Evolutionary conservation across 768 basidiomycete species (phyloP).

Genomic region (Naganishia antarctica): DNA sequence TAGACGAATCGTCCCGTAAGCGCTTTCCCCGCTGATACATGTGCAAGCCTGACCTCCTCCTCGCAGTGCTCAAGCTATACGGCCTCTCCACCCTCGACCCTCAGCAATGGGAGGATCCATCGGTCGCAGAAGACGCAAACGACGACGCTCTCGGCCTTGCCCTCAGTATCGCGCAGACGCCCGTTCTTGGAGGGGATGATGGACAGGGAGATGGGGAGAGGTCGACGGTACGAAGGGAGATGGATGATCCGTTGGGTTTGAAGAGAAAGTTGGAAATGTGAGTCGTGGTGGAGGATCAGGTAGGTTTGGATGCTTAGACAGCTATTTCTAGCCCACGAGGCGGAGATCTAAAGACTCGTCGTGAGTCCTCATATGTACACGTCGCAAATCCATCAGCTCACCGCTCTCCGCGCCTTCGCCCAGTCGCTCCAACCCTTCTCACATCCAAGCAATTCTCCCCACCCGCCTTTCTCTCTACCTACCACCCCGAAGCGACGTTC

Average conservation of each 20-base stretch:
- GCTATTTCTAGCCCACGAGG: constrained; percentile 56
- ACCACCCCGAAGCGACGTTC: constrained; percentile 92
- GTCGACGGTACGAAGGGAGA: constrained; percentile 27
- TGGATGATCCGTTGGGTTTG: constrained; percentile 60
- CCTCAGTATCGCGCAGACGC: constrained; percentile 45
- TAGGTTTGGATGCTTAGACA: constrained; percentile 22
- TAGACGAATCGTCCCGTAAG: constrained; percentile 64
- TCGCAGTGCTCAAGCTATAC: constrained; percentile 73
- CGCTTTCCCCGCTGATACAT: background rate
- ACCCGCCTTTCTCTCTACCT: constrained; percentile 80
- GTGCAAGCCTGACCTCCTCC: background rate
- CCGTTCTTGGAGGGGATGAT: constrained; percentile 66
- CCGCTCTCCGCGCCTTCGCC: background rate
- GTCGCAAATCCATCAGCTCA: constrained; percentile 26
- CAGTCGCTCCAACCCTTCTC: constrained; percentile 76
- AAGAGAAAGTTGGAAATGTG: constrained; percentile 49
- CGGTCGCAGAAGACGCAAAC: constrained; percentile 60
- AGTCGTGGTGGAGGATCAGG: constrained; percentile 58
- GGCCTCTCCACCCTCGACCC: constrained; percentile 72
- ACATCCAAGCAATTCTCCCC: constrained; percentile 94
- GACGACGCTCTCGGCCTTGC: constrained; percentile 35
- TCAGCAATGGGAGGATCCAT: constrained; percentile 79
- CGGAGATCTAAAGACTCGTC: constrained; percentile 61
- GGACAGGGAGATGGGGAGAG: constrained; percentile 11
- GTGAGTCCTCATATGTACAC: too few species aligned